phyloP scores from a whole-genome alignment of 192 early-diverging fungal species.

The Backusella luteola region DNA sequence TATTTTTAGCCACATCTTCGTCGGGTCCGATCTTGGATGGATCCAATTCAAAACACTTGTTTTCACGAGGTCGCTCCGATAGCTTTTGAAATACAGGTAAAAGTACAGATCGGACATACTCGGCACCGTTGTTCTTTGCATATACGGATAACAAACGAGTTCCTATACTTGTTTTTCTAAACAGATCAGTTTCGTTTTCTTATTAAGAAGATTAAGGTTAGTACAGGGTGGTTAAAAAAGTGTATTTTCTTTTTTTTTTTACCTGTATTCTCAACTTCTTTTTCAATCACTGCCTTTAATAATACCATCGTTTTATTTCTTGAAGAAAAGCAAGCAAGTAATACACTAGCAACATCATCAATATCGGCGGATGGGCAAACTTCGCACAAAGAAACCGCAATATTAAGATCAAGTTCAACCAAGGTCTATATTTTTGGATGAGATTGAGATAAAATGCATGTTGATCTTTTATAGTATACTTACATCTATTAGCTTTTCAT shows the following conservation, averaged over 20 bases:
- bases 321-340: conserved; percentile 70
- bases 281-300: conserved; percentile 63
- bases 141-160: conserved; percentile 71
- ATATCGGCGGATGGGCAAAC: conserved; percentile 70
- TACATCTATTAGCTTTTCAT: conserved; percentile 63
- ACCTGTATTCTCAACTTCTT: conserved; percentile 72
- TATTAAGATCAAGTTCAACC: conserved; percentile 57
- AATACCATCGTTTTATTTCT: conserved; percentile 55
- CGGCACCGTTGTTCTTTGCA: conserved; percentile 61
- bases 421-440: conserved; percentile 36
- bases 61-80: conserved; percentile 45
- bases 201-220: neutral
- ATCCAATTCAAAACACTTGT: conserved; percentile 79
- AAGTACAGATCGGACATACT: conserved; percentile 62
- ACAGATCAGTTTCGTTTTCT: conserved; percentile 61
- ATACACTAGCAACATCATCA: conserved; percentile 69
- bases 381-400: conserved; percentile 71
- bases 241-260: conserved; percentile 1
- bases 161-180: conserved; percentile 78
- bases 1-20: conserved; percentile 57
- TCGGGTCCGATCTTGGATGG: conserved; percentile 64
- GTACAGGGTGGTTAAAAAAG: neutral
- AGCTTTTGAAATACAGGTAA: conserved; percentile 62
- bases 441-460: neutral
- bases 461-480: neutral